A percentile compares a stretch with the other conserved stretches of the same genome.
These are phyloP conservation scores for Ogataea populi-albae DNA, from an alignment of 805 yeast genomes.

Conservation along the genomic window DNA sequence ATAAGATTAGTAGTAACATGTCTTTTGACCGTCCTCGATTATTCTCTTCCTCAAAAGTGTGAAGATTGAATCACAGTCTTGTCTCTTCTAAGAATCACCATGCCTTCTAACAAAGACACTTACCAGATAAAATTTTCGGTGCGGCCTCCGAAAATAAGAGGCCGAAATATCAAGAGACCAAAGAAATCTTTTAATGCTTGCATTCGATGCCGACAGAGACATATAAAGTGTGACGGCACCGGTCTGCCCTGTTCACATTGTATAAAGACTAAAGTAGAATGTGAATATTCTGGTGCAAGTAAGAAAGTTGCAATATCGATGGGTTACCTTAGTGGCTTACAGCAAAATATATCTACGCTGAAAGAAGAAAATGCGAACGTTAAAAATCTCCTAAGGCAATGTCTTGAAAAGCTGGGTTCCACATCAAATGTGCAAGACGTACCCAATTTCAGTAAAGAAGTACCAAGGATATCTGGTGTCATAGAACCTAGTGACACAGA, in stretches of 20 bases:
- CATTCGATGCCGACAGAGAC: slow-evolving; percentile 62
- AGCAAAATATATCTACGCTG: slow-evolving; percentile 56
- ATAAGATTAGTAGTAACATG: too few relatives aligned
- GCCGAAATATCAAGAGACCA: slow-evolving; percentile 2
- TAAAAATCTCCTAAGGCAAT: slow-evolving; percentile 36
- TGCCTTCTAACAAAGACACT: slow-evolving; percentile 15
- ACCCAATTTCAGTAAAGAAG: too few relatives aligned
- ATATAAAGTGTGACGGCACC: slow-evolving; percentile 63
- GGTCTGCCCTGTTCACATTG: slow-evolving; percentile 67
- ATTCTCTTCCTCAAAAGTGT: background rate
- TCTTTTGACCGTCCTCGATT: background rate
- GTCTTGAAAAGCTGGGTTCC: slow-evolving; percentile 4
- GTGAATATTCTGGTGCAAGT: slow-evolving; percentile 66
- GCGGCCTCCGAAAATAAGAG: slow-evolving; percentile 4
- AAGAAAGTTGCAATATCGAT: slow-evolving; percentile 64
- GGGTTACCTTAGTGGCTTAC: slow-evolving; percentile 57
- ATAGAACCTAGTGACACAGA: slow-evolving; percentile 1
- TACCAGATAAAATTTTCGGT: slow-evolving; percentile 16
- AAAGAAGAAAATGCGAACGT: slow-evolving; percentile 57
- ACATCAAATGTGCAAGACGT: background rate
- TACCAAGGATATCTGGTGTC: too few relatives aligned
- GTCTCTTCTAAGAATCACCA: too few relatives aligned
- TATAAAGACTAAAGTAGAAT: slow-evolving; percentile 47
- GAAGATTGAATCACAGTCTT: background rate
- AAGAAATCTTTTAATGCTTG: slow-evolving; percentile 34